Conservation (phyloP, 148 eudicot genomes). For the Chenopodium formosanum region DNA sequence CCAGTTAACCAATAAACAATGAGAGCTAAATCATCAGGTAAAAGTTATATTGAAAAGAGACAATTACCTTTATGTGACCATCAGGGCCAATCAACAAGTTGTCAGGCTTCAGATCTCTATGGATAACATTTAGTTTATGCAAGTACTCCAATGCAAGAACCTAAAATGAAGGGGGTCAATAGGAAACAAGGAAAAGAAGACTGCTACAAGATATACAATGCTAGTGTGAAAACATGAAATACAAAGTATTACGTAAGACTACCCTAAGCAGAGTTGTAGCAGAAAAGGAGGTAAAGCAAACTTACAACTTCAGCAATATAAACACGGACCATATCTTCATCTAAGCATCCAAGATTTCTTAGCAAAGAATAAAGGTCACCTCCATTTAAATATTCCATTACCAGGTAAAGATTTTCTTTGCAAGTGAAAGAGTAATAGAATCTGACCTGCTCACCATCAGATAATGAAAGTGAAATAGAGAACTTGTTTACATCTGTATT, state of each 20-base stretch:
- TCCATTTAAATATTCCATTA: constrained; percentile 98
- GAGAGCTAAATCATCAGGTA: constrained; percentile 3
- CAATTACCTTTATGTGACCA: constrained; percentile 97
- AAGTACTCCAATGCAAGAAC: constrained; percentile 97
- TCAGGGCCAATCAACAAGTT: constrained; percentile 91
- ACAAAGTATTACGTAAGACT: not conserved
- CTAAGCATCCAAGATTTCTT: constrained; percentile 89
- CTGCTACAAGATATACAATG: not conserved
- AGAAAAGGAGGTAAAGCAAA: constrained; percentile 5
- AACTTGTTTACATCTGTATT: constrained; percentile 23
- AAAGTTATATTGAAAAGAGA: not conserved
- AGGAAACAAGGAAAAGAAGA: constrained; percentile 14
- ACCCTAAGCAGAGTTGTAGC: not conserved
- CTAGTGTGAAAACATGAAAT: not conserved
- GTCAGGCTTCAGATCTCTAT: constrained; percentile 97
- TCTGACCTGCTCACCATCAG: constrained; percentile 70
- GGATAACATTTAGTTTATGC: constrained; percentile 83
- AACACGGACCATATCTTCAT: constrained; percentile 96
- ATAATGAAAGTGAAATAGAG: constrained; percentile 28
- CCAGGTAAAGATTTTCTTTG: constrained; percentile 95
- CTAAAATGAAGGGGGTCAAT: constrained; percentile 40
- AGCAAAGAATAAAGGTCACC: constrained; percentile 95
- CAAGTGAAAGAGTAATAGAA: constrained; percentile 99
- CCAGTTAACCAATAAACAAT: not conserved
- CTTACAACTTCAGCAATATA: constrained; percentile 98